Evolutionary conservation across 305 asterid species (phyloP).

Genomic region (Euphrasia arctica): DNA sequence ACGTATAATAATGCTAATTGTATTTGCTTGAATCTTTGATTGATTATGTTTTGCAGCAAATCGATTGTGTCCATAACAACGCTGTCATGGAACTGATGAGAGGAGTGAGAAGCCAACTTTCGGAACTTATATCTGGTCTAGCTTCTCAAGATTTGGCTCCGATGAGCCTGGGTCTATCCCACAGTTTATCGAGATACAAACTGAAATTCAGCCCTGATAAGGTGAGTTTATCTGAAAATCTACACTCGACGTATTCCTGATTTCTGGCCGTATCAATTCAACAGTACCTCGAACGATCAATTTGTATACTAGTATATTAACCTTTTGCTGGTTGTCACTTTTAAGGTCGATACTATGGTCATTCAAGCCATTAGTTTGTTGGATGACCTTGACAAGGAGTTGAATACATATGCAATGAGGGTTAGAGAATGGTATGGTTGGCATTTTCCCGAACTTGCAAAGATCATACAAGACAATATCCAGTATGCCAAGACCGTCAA

Average conservation of each 20-base stretch:
- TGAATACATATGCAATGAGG: conserved; percentile 95
- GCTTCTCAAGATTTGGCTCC: conserved; percentile 92
- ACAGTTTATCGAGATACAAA: conserved; percentile 82
- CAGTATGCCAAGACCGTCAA: conserved; percentile 76
- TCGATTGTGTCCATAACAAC: conserved; percentile 86
- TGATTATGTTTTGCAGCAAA: conserved; percentile 31
- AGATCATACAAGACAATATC: conserved; percentile 83
- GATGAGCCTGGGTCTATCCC: conserved; percentile 93
- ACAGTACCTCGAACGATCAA: background rate
- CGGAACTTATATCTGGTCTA: conserved; percentile 78
- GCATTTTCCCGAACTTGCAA: conserved; percentile 98
- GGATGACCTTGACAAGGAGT: conserved; percentile 95
- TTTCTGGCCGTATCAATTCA: background rate
- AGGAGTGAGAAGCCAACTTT: conserved; percentile 85
- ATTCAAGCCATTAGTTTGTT: conserved; percentile 93
- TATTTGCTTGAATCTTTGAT: background rate
- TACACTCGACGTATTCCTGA: background rate
- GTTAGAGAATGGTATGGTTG: conserved; percentile 99
- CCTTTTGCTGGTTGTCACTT: conserved; percentile 14
- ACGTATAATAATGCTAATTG: background rate
- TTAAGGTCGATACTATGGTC: conserved; percentile 94
- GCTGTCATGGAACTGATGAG: conserved; percentile 95
- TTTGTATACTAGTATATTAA: background rate
- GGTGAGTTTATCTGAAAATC: conserved; percentile 33
- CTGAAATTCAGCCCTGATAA: conserved; percentile 91